Evolutionary conservation across 352 stramenopile genomes (phyloP), one percentile per base, ranked within the genome.

Genomic region (Elongisporangium senticosum): DNA sequence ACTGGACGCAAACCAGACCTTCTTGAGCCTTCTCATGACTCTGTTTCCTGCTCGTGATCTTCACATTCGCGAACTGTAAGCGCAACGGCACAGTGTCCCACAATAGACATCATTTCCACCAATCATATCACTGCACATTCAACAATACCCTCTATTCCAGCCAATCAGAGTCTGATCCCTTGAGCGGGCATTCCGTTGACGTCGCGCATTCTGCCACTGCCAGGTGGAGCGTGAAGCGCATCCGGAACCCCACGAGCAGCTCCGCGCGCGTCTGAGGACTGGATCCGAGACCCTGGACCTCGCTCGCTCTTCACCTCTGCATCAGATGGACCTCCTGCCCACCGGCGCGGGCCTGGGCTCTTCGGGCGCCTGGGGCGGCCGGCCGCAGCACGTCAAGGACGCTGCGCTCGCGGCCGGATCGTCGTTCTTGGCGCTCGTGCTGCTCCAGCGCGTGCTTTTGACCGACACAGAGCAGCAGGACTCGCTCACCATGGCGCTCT

Each of bases 401-500:
- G 33, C 33, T 14, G 33, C 33, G 33, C 33, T 43, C 7, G 33
- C 10, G 2, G 33, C 33, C 11, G 33, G 33, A 17, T 43, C 33
- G 33, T 43, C 33, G 7, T 43, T 43, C 33, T 2, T 43, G 33
- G 33, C 33, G 2, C 33, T 43, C 33, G 11, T 43, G 33, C 33
- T 43, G 33, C 33, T 43, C 33, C 33, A 43, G 4, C 33, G 33
- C 33, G 33, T 43, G 33, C 33, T 43, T 15, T 17, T 43, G 33
- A 17, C 33, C 33, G 33, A 43, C 33, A 43, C 33, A 43, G 33
- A 43, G 33, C 33, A 43, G 33, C 33, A 67, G 43, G 63, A 70
- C 53, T 82, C 78, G 39, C 63, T 55, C 21, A 52, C 58, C 50
- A 50, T 86, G 50, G 67, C 64, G 23, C 67, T 69, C 28, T 37